Evolutionary conservation across 495 filamentous ascomycete genomes (phyloP).

Genomic region (Trichoderma gamsii): DNA sequence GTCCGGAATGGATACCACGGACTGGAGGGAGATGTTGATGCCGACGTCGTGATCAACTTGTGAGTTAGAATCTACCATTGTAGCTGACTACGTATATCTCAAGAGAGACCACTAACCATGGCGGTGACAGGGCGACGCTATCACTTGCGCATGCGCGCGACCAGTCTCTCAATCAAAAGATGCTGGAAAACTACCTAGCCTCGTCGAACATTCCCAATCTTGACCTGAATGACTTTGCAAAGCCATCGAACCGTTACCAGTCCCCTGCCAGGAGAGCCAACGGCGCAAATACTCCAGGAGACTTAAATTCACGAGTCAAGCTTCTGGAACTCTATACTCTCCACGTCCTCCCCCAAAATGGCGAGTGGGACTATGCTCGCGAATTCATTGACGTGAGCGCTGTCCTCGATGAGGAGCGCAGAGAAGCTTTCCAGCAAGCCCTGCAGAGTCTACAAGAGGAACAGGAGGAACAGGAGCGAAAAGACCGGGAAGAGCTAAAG

Average conservation of each 20-base stretch:
- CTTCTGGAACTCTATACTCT: constrained; percentile 91
- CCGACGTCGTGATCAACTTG: constrained; percentile 91
- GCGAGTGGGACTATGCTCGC: constrained; percentile 89
- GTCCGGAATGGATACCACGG: constrained; percentile 79
- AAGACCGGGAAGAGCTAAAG: constrained; percentile 57
- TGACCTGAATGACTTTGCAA: constrained; percentile 56
- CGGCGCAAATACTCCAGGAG: constrained; percentile 71
- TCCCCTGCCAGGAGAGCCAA: constrained; percentile 38
- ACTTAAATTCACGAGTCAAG: constrained; percentile 69
- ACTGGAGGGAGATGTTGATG: constrained; percentile 81
- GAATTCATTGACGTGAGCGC: constrained; percentile 82
- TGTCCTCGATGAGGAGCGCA: constrained; percentile 84
- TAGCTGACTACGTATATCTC: not conserved
- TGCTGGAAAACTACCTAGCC: constrained; percentile 85
- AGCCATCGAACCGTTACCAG: constrained; percentile 27
- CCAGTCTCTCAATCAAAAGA: constrained; percentile 75
- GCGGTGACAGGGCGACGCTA: constrained; percentile 62
- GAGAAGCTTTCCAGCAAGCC: constrained; percentile 75
- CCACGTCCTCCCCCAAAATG: constrained; percentile 83
- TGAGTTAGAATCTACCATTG: constrained; percentile 37
- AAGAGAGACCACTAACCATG: constrained; percentile 17
- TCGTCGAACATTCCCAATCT: constrained; percentile 63
- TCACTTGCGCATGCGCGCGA: constrained; percentile 78
- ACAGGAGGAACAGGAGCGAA: constrained; percentile 54
- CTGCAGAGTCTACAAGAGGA: constrained; percentile 70